phyloP scores from a whole-genome alignment of 768 basidiomycete genomes.

The Hydnum rufescens region DNA sequence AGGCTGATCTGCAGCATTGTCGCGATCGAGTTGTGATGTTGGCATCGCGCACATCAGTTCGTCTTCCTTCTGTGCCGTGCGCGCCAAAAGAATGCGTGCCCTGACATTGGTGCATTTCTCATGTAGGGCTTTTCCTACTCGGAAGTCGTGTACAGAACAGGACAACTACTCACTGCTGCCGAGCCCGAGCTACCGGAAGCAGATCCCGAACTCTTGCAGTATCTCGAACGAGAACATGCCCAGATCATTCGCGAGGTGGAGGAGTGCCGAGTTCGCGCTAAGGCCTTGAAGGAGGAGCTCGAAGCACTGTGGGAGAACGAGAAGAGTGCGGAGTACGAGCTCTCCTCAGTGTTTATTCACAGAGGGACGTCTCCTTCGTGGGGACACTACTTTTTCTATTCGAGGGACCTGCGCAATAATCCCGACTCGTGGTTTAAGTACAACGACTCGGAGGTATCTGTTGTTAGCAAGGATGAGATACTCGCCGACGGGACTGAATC shows the following conservation, averaged over 20 bases:
- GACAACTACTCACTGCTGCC: neutral
- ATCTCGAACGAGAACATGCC: conserved; percentile 34
- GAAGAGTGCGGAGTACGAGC: conserved; percentile 53
- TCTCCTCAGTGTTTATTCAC: conserved; percentile 85
- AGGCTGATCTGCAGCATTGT: conserved; percentile 38
- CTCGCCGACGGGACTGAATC: conserved; percentile 78
- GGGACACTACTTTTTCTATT: conserved; percentile 95
- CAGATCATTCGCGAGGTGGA: conserved; percentile 38
- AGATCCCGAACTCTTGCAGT: conserved; percentile 35
- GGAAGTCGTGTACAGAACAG: neutral
- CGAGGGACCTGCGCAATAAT: conserved; percentile 59
- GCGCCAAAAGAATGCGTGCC: neutral
- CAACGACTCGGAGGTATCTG: conserved; percentile 74
- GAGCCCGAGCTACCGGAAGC: conserved; percentile 24
- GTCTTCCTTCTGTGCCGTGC: conserved; percentile 3
- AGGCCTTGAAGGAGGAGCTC: conserved; percentile 41
- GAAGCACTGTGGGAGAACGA: conserved; percentile 60
- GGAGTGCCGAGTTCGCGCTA: conserved; percentile 28
- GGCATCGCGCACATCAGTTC: conserved; percentile 57
- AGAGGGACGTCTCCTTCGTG: conserved; percentile 71
- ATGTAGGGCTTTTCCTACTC: neutral
- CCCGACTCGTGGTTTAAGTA: conserved; percentile 90
- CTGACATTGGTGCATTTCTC: neutral
- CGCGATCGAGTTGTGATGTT: conserved; percentile 47
- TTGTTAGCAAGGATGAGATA: conserved; percentile 63